Conservation (phyloP, 2,329 filamentous ascomycete species). For the Helotiales sp. region DNA sequence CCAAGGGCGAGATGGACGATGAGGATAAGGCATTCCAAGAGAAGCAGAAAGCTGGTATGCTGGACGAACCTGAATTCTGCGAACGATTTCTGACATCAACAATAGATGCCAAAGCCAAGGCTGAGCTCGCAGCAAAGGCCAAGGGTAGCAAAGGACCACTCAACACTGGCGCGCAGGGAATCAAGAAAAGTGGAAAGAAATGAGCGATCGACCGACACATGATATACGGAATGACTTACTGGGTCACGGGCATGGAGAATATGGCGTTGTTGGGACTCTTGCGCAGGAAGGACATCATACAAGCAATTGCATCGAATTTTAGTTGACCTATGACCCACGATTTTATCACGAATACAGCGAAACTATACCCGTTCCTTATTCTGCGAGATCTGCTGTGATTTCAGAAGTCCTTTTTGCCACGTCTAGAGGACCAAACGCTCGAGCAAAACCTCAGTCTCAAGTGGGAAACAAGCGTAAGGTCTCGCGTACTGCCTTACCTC, state of each 20-base stretch:
- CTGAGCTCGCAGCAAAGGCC: constrained; percentile 79
- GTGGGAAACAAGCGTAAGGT: too few species aligned
- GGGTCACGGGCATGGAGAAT: constrained; percentile 15
- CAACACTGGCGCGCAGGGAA: constrained; percentile 80
- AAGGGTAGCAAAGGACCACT: constrained; percentile 81
- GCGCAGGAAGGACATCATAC: constrained; percentile 4
- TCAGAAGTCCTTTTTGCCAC: too few species aligned
- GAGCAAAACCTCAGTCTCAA: too few species aligned
- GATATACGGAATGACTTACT: background rate
- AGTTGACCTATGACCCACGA: constrained; percentile 5
- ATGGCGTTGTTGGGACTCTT: constrained; percentile 15
- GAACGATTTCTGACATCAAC: constrained; percentile 8
- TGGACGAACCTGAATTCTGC: background rate
- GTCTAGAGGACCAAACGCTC: too few species aligned
- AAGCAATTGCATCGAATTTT: constrained; percentile 5
- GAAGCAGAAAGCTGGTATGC: constrained; percentile 82
- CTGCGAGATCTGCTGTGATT: too few species aligned
- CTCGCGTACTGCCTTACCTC: too few species aligned
- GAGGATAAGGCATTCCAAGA: constrained; percentile 80
- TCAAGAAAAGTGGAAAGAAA: constrained; percentile 99
- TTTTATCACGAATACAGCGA: constrained; percentile 1
- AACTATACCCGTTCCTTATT: background rate
- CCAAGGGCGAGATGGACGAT: constrained; percentile 77
- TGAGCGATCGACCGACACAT: constrained; percentile 38
- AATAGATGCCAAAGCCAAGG: constrained; percentile 78